Base-by-base conservation (phyloP, 345 rosid genomes). In the Aquilaria sinensis region DNA sequence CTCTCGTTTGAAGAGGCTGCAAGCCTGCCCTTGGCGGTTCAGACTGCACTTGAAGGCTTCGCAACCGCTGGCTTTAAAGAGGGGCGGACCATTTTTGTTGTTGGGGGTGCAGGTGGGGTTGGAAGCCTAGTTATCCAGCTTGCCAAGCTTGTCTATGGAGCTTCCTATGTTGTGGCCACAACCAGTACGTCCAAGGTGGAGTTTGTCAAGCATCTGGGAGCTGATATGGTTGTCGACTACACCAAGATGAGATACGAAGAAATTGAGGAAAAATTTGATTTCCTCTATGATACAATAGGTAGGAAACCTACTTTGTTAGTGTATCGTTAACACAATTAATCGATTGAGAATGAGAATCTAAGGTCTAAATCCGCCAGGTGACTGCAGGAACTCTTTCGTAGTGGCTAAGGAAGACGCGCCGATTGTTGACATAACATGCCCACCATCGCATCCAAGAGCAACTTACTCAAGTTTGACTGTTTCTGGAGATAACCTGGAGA, bases 1-100 rank as follows among this genome's bases (percentile, higher is more conserved):
- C 62, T 81, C 12, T 70, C 82, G 51, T 81, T 75, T 23, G 85
- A 78, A 65, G 78, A 81, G 56, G 85, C 85, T 5, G 82, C 85
- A 0, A 75, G 85, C 67, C 69, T 81, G 70, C 85, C 85, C 15
- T 58, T 81, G 14, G 85, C 82, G 5, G 66, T 72, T 62, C 78
- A 81, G 68, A 81, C 85, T 23, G 85, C 82, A 37, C 58, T 73
- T 0, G 77, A 81, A 69, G 85, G 85, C 37, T 81, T 81, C 52
- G 45, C 2, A 4, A 71, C 71, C 6, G 80, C 62, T 45, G 69
- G 70, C 45, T 78, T 81, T 50, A 67, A 63, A 56, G 60, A 29
- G 50, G 80, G 78, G 33, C 69, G 70, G 46, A 70, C 52, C 46
- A 60, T 81, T 14, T 78, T 78, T 47, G 56, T 78, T 3, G 82